A percentile compares a stretch with the other conserved stretches of the same genome.
Evolutionary conservation across 2,329 filamentous ascomycete species (phyloP).

Genomic region (Cladosporium sphaerospermum): DNA sequence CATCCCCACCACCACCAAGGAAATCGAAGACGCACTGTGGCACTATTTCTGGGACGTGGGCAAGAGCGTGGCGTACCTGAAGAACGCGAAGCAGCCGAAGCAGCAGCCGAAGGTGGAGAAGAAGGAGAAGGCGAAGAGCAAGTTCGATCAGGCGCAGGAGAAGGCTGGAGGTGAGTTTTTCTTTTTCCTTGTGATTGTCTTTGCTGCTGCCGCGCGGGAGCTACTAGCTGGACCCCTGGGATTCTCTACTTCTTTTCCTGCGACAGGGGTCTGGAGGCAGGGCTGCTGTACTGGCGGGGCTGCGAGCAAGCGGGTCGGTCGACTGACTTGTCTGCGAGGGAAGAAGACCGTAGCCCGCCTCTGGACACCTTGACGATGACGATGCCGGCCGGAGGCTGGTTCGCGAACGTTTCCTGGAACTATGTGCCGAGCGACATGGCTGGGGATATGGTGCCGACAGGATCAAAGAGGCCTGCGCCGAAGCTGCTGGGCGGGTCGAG

Average conservation of each 20-base stretch:
- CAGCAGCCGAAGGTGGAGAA: constrained; percentile 22
- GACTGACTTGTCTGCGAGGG: constrained; percentile 12
- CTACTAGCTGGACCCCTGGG: constrained; percentile 1
- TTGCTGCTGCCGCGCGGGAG: background rate
- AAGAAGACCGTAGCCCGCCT: constrained; percentile 12
- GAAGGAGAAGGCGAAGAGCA: constrained; percentile 36
- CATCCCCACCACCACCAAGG: constrained; percentile 52
- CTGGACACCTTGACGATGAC: background rate
- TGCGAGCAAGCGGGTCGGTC: constrained; percentile 3
- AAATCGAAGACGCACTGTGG: constrained; percentile 88
- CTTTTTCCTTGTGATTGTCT: constrained; percentile 2
- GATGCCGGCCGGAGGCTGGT: constrained; percentile 54
- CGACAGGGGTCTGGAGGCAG: constrained; percentile 1
- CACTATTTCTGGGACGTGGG: constrained; percentile 92
- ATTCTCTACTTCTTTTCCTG: background rate
- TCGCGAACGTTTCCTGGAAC: constrained; percentile 81
- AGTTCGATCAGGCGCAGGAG: constrained; percentile 43
- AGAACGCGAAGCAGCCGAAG: constrained; percentile 36
- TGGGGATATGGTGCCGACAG: constrained; percentile 54
- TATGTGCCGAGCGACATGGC: constrained; percentile 61
- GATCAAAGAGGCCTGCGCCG: constrained; percentile 52
- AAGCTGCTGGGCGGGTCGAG: constrained; percentile 80
- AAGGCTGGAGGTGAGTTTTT: constrained; percentile 41
- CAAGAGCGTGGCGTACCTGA: constrained; percentile 75
- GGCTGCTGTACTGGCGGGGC: background rate